phyloP scores from a whole-genome alignment of 495 filamentous ascomycete species.

The Penicillium soppii region DNA sequence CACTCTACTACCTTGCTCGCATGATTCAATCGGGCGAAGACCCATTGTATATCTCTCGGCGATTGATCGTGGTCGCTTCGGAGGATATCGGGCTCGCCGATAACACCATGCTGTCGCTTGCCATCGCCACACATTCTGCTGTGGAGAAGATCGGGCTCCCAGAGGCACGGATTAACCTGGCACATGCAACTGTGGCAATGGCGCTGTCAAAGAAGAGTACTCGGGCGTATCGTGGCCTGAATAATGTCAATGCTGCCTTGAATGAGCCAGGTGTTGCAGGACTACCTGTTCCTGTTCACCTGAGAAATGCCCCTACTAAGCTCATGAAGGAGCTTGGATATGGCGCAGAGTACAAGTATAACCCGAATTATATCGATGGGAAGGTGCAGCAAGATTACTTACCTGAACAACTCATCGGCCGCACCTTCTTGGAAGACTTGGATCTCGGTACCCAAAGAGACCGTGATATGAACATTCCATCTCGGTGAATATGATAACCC shows the following conservation, averaged over 20 bases:
- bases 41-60: constrained; percentile 84
- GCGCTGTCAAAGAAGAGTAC: constrained; percentile 82
- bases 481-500: neutral
- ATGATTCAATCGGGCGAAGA: constrained; percentile 98
- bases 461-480: constrained; percentile 41
- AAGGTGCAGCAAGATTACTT: constrained; percentile 87
- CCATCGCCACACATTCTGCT: constrained; percentile 79
- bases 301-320: constrained; percentile 87
- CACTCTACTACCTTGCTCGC: constrained; percentile 88
- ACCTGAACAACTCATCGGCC: constrained; percentile 66
- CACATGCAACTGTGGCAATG: constrained; percentile 82
- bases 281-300: constrained; percentile 78
- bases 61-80: constrained; percentile 87
- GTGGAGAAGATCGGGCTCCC: constrained; percentile 91
- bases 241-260: constrained; percentile 71
- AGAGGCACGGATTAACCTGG: constrained; percentile 89
- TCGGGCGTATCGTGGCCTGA: constrained; percentile 78
- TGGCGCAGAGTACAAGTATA: constrained; percentile 94
- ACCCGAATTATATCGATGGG: constrained; percentile 84
- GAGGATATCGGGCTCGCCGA: constrained; percentile 94
- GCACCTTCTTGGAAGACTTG: constrained; percentile 74
- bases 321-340: constrained; percentile 92
- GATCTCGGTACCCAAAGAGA: constrained; percentile 82
- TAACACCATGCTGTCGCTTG: constrained; percentile 78
- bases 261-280: constrained; percentile 76